Base-by-base conservation (phyloP, 2,329 filamentous ascomycete species). In the Sporothrix schenckii region DNA sequence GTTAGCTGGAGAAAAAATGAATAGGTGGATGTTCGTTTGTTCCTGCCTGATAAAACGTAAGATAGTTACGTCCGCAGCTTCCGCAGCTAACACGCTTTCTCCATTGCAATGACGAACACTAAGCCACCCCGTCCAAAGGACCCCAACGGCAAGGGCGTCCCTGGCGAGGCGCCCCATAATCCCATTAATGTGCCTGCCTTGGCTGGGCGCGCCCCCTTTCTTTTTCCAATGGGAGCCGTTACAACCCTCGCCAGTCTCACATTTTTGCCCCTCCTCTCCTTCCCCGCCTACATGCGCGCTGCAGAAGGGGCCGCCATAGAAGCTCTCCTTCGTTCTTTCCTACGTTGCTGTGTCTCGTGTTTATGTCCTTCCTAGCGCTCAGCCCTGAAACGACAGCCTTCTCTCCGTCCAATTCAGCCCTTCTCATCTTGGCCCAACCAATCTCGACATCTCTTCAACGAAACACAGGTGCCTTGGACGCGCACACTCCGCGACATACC, bases 341-440 rank as follows among this genome's bases (percentile, higher is more conserved):
- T 10, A 61, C 56, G 34, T 44, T n/a, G 39, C 56, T 16, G 10
- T 16, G 34, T 61, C 58, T 61, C 14, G 19, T 34, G 11, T 30
- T 13, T 47, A 41, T 30, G 30, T 11, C 13, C 11, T 11, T 30
- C 44, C 44, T 65, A 49, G 60, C 60, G 60, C 60, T 65, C 60
- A 27, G 39, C 60, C 60, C 60, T 65, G 60, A 65, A 65, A 65
- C 60, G 24, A 65, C 60, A 65, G 60, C 60, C 60, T 65, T 65
- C 60, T 49, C 58, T 61, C 34, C n/a, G 19, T 19, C 39, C n/a
- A 44, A 60, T 60, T 60, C 56, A 60, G 56, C 56, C 56, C 39
- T 27, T 61, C 34, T 61, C 56, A 44, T 21, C n/a, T 39, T 10
- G 24, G 19, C 30, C 19, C 19, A 44, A 44, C 34, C 10, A 11